Evolutionary conservation across 805 yeast genomes (phyloP).

Genomic region (Pichia kluyveri): DNA sequence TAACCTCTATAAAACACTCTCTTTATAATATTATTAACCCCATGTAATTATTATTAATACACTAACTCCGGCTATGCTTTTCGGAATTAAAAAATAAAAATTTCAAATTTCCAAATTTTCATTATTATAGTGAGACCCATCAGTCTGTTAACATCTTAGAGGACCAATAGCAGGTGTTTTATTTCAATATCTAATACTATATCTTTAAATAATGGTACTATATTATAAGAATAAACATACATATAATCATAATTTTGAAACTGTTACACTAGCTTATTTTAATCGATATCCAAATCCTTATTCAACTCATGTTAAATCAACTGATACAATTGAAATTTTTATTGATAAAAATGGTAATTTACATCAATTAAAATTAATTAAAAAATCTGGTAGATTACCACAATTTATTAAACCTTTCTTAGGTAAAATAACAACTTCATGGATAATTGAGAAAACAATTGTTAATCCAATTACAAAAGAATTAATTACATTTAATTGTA

Average conservation of each 20-base stretch:
- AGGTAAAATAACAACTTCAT: constrained; percentile 59
- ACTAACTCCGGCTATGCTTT: too few species aligned
- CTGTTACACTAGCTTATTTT: constrained; percentile 70
- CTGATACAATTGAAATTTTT: constrained; percentile 60
- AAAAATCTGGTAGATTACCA: constrained; percentile 76
- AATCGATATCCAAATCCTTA: constrained; percentile 73
- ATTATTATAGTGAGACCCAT: too few species aligned
- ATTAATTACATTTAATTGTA: constrained; percentile 66
- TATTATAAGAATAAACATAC: constrained; percentile 46
- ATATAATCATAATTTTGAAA: constrained; percentile 57
- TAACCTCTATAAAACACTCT: too few species aligned
- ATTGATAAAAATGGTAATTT: constrained; percentile 58
- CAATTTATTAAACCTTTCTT: constrained; percentile 67
- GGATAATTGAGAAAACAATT: constrained; percentile 73
- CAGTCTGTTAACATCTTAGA: too few species aligned
- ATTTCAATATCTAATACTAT: background rate
- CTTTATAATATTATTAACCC: too few species aligned
- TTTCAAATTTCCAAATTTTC: too few species aligned
- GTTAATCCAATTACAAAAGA: constrained; percentile 52
- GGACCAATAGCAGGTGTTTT: too few species aligned
- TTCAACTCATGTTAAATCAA: constrained; percentile 75
- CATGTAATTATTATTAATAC: too few species aligned
- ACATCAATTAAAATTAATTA: constrained; percentile 62
- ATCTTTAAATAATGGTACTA: constrained; percentile 44
- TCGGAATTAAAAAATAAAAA: too few species aligned